Base-by-base conservation (phyloP, 805 yeast genomes). In the Schwanniomyces polymorphus region DNA sequence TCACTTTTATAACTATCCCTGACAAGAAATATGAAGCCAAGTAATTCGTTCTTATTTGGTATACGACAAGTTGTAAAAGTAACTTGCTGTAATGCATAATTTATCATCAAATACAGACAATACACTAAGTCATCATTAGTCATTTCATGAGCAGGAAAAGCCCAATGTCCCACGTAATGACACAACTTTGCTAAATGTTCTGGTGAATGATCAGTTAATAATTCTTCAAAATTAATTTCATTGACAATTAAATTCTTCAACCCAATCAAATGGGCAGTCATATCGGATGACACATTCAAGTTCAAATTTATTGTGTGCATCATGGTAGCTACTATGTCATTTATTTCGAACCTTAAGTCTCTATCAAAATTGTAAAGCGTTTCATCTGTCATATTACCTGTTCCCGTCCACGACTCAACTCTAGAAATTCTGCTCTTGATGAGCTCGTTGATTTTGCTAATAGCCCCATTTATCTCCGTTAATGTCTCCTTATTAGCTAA, bases 1-100 rank as follows among this genome's bases (percentile, higher is more conserved):
- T 90, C 88, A 55, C 82, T 81, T 58, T 86, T 84, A 66, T 94
- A 94, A 39, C 89, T 80, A 55, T 87, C 86, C 50, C 97, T 78
- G 7, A 88, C 75, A 54, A 83, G 78, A 53, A 85, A 79, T 18
- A 90, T 65, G 53, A 91, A 76, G 17, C 79, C 75, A 38, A 82
- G 65, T 25, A 90, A 68, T 48, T 75, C 72, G 59, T 81, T 80
- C 12, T n/a, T n/a, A n/a, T n/a, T n/a, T n/a, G n/a, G n/a, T n/a
- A n/a, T n/a, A n/a, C n/a, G n/a, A n/a, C n/a, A n/a, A n/a, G n/a
- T n/a, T n/a, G n/a, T n/a, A n/a, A n/a, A 49, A 14, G 45, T 40
- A 10, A 65, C 49, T 48, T 68, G 66, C 10, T 58, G 45, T 44
- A 72, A 71, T 7, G 78, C 76, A 51, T 71, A 70, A 48, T 67